Evolutionary conservation across 1,284 basidiomycete species (phyloP).

Genomic region (Ustilago shanxiensis): DNA sequence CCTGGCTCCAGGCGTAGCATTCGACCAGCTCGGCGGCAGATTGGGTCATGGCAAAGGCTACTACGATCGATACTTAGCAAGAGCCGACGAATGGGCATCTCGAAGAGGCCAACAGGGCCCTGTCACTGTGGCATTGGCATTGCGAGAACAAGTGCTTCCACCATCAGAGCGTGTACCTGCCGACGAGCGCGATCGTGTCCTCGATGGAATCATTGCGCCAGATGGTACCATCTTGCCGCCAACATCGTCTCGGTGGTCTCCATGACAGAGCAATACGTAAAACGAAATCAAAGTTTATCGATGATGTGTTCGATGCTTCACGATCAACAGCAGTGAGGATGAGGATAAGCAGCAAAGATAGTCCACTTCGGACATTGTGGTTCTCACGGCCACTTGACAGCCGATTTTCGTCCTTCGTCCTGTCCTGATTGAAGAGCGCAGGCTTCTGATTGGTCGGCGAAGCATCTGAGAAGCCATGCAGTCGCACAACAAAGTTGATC

Average conservation of each 20-base stretch:
- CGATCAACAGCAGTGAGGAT: background rate
- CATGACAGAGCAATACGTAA: constrained; percentile 9
- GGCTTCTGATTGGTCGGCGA: constrained; percentile 5
- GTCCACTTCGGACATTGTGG: constrained; percentile 17
- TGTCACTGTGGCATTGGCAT: constrained; percentile 66
- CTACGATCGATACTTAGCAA: constrained; percentile 70
- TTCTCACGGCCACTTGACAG: constrained; percentile 6
- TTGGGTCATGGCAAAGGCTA: constrained; percentile 71
- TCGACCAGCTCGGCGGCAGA: constrained; percentile 68
- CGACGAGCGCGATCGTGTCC: constrained; percentile 66
- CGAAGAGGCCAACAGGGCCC: constrained; percentile 24
- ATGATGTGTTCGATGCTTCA: background rate
- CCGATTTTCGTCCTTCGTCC: no score
- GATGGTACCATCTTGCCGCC: constrained; percentile 40
- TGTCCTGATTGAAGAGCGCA: background rate
- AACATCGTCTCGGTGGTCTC: constrained; percentile 29
- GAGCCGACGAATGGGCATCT: constrained; percentile 47
- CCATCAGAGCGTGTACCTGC: constrained; percentile 60
- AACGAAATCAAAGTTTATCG: background rate
- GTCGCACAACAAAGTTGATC: background rate
- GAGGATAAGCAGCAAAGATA: constrained; percentile 8
- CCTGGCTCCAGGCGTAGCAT: constrained; percentile 70
- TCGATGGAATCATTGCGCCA: constrained; percentile 67
- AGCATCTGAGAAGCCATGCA: constrained; percentile 1
- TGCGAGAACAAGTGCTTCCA: constrained; percentile 65